Percentiles rank a stretch among this genome's conserved stretches.
These are phyloP conservation scores for Lachancea sp. DNA, from an alignment of 805 yeast genomes.

Conservation along the genomic window DNA sequence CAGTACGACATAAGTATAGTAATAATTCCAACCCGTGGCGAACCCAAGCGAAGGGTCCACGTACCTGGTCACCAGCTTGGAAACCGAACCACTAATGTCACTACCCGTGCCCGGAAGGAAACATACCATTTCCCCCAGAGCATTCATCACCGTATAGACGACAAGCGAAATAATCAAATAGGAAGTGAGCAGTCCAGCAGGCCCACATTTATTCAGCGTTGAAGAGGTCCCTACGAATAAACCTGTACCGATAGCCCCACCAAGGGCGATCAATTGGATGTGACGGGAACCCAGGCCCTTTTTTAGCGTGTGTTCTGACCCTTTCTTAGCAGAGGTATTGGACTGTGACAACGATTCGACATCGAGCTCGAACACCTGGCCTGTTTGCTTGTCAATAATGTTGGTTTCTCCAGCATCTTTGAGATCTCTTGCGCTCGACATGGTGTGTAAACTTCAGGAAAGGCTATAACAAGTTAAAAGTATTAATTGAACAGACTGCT, in stretches of 20 bases:
- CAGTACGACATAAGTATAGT: slow-evolving; percentile 68
- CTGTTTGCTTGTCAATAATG: slow-evolving; percentile 10
- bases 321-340: neutral
- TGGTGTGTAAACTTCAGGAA: neutral
- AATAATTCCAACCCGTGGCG: slow-evolving; percentile 61
- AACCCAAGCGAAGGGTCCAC: slow-evolving; percentile 60
- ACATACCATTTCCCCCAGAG: slow-evolving; percentile 70
- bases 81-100: slow-evolving; percentile 54
- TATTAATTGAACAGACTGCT: no score
- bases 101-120: slow-evolving; percentile 50
- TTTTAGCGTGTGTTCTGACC: slow-evolving; percentile 9
- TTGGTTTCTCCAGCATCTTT: slow-evolving; percentile 12
- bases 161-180: slow-evolving; percentile 56
- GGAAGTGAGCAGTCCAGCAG: slow-evolving; percentile 55
- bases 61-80: slow-evolving; percentile 66
- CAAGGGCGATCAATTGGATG: slow-evolving; percentile 64
- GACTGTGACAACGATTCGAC: slow-evolving; percentile 4
- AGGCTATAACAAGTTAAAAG: no score
- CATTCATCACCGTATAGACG: slow-evolving; percentile 54
- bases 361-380: slow-evolving; percentile 11
- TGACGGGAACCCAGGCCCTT: slow-evolving; percentile 51
- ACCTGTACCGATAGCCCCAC: slow-evolving; percentile 72
- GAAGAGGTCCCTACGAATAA: slow-evolving; percentile 54
- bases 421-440: slow-evolving; percentile 8
- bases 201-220: slow-evolving; percentile 51